Percentiles rank a stretch among this genome's conserved stretches.
These are phyloP conservation scores for Ceraceosorus guamensis DNA, from an alignment of 1,284 basidiomycete species.

Conservation along the genomic window DNA sequence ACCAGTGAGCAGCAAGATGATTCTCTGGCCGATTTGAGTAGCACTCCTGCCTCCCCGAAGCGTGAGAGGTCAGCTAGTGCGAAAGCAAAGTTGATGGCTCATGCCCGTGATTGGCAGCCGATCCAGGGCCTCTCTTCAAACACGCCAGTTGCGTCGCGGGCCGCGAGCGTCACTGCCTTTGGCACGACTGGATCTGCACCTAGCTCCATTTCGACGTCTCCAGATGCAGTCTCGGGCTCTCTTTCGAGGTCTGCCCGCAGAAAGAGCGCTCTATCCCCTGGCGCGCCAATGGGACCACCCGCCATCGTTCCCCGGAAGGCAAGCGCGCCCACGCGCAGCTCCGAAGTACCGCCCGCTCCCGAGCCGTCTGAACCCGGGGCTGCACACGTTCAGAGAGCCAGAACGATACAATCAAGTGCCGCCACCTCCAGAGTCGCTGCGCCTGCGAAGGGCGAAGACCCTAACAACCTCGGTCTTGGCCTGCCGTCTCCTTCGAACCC, in stretches of 20 bases:
- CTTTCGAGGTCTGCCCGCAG: background rate
- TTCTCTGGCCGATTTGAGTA: background rate
- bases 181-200: background rate
- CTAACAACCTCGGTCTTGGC: constrained; percentile 19
- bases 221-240: no score
- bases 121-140: no score
- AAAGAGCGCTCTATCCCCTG: background rate
- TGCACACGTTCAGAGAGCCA: no score
- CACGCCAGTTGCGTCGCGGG: no score
- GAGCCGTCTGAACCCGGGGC: no score
- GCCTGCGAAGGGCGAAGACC: constrained; percentile 15
- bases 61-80: constrained; percentile 1
- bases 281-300: constrained; percentile 6
- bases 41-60: background rate
- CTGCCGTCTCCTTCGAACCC: constrained; percentile 12
- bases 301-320: constrained; percentile 4
- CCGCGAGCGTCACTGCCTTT: no score
- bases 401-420: no score
- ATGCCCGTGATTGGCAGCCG: no score
- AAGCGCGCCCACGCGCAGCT: background rate
- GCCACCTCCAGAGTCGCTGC: no score
- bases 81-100: constrained; percentile 3
- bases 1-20: no score
- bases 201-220: no score
- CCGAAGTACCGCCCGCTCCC: no score